Percentiles rank a stretch among this genome's conserved stretches.
Conservation (phyloP, 192 early-diverging fungal genomes). For the Thoreauomyces humboldtii region DNA sequence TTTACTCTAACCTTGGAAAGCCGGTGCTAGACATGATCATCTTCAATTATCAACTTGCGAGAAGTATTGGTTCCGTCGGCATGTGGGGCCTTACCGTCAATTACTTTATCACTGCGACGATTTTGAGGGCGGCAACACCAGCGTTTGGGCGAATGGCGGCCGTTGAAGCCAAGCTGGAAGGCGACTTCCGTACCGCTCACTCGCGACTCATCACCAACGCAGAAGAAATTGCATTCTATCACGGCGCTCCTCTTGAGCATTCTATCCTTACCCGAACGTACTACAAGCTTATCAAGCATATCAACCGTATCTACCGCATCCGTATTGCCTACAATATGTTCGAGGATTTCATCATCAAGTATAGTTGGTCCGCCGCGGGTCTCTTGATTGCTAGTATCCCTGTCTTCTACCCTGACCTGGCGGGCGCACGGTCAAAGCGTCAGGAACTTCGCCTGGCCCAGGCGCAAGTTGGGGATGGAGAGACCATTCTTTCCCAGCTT, state of each 20-base stretch:
- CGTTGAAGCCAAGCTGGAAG: slow-evolving; percentile 83
- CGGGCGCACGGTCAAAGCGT: slow-evolving; percentile 27
- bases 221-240: slow-evolving; percentile 93
- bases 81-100: slow-evolving; percentile 78
- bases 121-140: slow-evolving; percentile 85
- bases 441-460: slow-evolving; percentile 30
- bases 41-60: slow-evolving; percentile 86
- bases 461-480: slow-evolving; percentile 42
- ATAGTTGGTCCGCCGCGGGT: slow-evolving; percentile 91
- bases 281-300: slow-evolving; percentile 45
- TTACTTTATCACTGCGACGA: slow-evolving; percentile 71
- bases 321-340: slow-evolving; percentile 59
- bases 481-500: slow-evolving; percentile 33
- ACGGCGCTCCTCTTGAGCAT: slow-evolving; percentile 82
- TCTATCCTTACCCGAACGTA: slow-evolving; percentile 47
- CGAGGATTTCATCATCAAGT: slow-evolving; percentile 94
- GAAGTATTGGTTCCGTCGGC: slow-evolving; percentile 78
- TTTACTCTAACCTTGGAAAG: slow-evolving; percentile 93
- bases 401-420: slow-evolving; percentile 64
- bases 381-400: slow-evolving; percentile 80
- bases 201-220: slow-evolving; percentile 93
- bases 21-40: slow-evolving; percentile 95
- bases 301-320: slow-evolving; percentile 54
- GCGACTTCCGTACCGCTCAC: slow-evolving; percentile 95
- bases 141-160: slow-evolving; percentile 95